Evolutionary conservation across 306 rosid species (phyloP), one percentile per base, ranked within the genome.

Genomic region (Begonia peltatifolia): DNA sequence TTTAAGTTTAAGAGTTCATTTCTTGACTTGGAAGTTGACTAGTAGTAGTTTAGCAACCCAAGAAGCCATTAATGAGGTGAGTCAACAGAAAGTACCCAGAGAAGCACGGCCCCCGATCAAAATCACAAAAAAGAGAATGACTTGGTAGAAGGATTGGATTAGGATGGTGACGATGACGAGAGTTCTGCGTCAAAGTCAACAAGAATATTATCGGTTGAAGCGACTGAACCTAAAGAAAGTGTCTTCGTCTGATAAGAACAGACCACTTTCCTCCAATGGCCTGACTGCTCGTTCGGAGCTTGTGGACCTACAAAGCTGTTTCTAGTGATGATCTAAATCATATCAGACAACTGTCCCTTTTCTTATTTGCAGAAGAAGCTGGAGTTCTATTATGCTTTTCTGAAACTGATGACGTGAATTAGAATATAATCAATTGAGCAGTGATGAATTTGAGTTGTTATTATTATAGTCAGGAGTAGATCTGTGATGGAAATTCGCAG

Each of bases 221-320:
- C 73, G 60, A 35, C 63, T 57, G 44, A 69, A 52, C 56, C 59
- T 57, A 60, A 78, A 67, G 63, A 61, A 46, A 1, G 77, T 71
- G 56, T 69, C 63, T 50, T 63, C 69, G 17, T 44, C 56, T 1
- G 62, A 69, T 46, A 73, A 69, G 66, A 73, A 62, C 55, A 60
- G 38, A 30, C 38, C 56, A 58, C 59, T 58, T 11, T 22, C 60
- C 14, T 15, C 58, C 36, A 51, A 47, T 53, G 68, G 66, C 23
- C 65, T 67, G 42, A 68, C 72, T 52, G 89, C 89, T 58, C 74
- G 82, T 47, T 64, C 75, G 73, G 89, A 81, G 70, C 82, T 81
- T 35, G 81, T 64, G 42, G 64, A 62, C 56, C 77, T 81, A 20
- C 23, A 20, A 20, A 20, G n/a, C n/a, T n/a, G n/a, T n/a, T n/a